Base-by-base conservation (phyloP, 139 green algal genomes). In the Chlamydomonas schloesseri region DNA sequence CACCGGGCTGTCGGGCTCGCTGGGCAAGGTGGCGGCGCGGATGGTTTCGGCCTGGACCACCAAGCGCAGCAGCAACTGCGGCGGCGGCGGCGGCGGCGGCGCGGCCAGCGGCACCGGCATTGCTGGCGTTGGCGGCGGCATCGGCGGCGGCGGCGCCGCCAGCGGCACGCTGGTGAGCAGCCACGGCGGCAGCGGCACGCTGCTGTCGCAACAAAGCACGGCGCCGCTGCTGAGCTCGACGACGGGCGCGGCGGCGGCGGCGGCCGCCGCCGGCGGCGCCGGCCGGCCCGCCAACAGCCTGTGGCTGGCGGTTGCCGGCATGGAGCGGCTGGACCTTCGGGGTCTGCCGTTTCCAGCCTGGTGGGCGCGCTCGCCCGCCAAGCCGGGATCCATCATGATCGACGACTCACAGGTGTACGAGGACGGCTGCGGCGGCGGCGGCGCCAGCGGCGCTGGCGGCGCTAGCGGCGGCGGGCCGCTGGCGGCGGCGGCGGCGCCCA, bases 361-460 rank as follows among this genome's bases (percentile, higher is more conserved):
- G 80, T 86, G 80, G 80, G 80, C 68, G 26, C 46, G 80, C 10
- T 58, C 46, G 11, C 29, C 42, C 24, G 29, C 20, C 13, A 8
- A 57, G 15, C 28, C 33, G 31, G 67, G 68, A 9, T 17, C 67
- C 0, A 67, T 86, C 6, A 23, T 70, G 9, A 29, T 86, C 4
- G 80, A 86, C 31, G 68, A 86, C 31, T 42, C 50, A 33, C 53
- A 77, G 80, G 68, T 86, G 50, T 86, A 86, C 50, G 80, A 78
- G 2, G 80, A 86, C 10, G 11, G 46, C 42, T 21, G 42, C 31
- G 57, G 5, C 42, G 62, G 46, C 31, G 64, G 36, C 58, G 24
- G 36, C 33, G 75, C 34, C 57, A 29, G 73, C 55, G 62, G 53
- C 73, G 33, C 53, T n/a, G 64, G 36, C 58, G 24, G 36, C 33